phyloP scores from a whole-genome alignment of 2,329 filamentous ascomycete species.

The Colletotrichum nymphaeae region DNA sequence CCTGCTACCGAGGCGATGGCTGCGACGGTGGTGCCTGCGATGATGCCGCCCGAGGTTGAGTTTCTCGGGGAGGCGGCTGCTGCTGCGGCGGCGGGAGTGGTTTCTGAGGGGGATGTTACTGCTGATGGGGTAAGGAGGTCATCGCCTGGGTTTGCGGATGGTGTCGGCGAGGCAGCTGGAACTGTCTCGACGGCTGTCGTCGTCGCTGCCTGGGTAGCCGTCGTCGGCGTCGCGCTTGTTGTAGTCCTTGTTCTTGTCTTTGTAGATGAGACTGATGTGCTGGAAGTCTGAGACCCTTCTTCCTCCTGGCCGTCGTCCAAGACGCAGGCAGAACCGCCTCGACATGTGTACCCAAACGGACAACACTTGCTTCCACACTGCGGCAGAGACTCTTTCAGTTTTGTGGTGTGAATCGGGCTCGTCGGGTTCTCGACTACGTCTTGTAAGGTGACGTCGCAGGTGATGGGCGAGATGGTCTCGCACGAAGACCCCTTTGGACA shows the following conservation, averaged over 20 bases:
- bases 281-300: not conserved
- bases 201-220: not conserved
- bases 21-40: constrained; percentile 29
- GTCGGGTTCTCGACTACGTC: constrained; percentile 67
- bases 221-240: not conserved
- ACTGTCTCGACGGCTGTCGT: not conserved
- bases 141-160: not conserved
- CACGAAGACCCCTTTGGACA: constrained; percentile 72
- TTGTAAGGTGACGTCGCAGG: constrained; percentile 72
- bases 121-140: not conserved
- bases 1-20: constrained; percentile 26
- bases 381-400: constrained; percentile 66
- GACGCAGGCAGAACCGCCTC: constrained; percentile 55
- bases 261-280: not conserved
- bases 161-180: not conserved
- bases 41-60: constrained; percentile 3
- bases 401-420: constrained; percentile 74
- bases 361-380: constrained; percentile 75
- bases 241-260: constrained; percentile 11
- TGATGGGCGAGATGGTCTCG: constrained; percentile 68
- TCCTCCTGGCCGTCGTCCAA: constrained; percentile 64
- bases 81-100: not conserved
- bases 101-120: not conserved
- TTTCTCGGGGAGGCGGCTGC: not conserved
- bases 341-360: constrained; percentile 78